Conservation (phyloP, 2,329 filamentous ascomycete species). For the Alternaria brassicae region DNA sequence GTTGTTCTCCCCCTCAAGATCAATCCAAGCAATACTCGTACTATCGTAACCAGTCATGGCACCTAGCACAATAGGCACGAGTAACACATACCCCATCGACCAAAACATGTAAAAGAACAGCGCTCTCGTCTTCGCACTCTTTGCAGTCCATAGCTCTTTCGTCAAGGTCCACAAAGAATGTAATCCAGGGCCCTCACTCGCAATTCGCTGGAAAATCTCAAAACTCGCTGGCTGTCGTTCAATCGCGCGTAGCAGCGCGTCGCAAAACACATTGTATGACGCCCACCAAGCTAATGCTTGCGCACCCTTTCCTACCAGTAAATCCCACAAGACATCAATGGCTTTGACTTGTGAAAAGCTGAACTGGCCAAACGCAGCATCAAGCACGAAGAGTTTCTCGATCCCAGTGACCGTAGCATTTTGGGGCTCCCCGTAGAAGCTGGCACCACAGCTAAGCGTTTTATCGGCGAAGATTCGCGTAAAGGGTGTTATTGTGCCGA, state of each 20-base stretch:
- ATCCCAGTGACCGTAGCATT: slow-evolving; percentile 30
- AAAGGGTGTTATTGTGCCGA: slow-evolving; percentile 16
- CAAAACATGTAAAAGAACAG: slow-evolving; percentile 44
- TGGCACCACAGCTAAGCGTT: slow-evolving; percentile 18
- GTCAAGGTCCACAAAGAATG: slow-evolving; percentile 34
- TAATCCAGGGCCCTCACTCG: slow-evolving; percentile 37
- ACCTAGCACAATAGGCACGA: slow-evolving; percentile 42
- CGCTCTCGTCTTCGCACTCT: slow-evolving; percentile 29
- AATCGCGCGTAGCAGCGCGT: slow-evolving; percentile 44
- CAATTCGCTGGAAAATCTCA: slow-evolving; percentile 44
- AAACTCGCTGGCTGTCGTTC: slow-evolving; percentile 46
- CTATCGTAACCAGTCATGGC: slow-evolving; percentile 51
- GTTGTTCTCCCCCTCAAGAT: slow-evolving; percentile 32
- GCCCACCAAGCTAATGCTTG: slow-evolving; percentile 41
- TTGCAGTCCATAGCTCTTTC: slow-evolving; percentile 33
- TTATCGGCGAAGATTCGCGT: slow-evolving; percentile 23
- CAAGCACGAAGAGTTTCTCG: slow-evolving; percentile 40
- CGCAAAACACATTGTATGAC: slow-evolving; percentile 44
- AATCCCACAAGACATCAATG: slow-evolving; percentile 49
- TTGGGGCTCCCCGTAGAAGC: slow-evolving; percentile 10
- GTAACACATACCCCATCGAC: slow-evolving; percentile 39
- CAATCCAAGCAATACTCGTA: slow-evolving; percentile 36
- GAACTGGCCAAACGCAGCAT: slow-evolving; percentile 32
- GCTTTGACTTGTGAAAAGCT: slow-evolving; percentile 44
- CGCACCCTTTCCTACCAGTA: slow-evolving; percentile 42